A percentile compares a stretch with the other conserved stretches of the same genome.
These are phyloP conservation scores for Tillandsia leiboldiana DNA, from an alignment of 176 grass and related monocot genomes.

Conservation along the genomic window DNA sequence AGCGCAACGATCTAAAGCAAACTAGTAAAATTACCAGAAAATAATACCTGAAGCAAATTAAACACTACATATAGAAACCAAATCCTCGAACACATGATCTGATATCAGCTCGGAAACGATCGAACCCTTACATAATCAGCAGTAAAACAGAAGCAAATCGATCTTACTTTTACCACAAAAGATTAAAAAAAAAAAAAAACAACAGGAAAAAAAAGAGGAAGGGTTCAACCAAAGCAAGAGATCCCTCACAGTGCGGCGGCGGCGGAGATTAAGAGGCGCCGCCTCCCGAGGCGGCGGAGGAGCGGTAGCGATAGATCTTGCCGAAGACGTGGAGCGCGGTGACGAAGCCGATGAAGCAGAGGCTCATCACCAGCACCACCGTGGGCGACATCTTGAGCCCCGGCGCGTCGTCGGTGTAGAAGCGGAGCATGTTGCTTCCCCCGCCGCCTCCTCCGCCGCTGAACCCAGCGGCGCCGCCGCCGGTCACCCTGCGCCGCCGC, in stretches of 20 bases:
- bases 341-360: slow-evolving; percentile 32
- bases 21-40: no score
- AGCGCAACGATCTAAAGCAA: no score
- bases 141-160: no score
- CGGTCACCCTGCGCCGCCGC: slow-evolving; percentile 10
- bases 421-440: slow-evolving; percentile 25
- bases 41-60: background rate
- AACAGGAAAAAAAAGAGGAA: background rate
- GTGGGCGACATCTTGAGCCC: slow-evolving; percentile 26
- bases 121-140: background rate
- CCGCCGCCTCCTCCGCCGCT: background rate
- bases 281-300: slow-evolving; percentile 1
- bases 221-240: background rate
- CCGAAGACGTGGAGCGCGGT: slow-evolving; percentile 26
- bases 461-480: slow-evolving; percentile 15
- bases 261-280: no score
- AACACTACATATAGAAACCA: background rate
- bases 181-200: background rate
- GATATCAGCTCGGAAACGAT: background rate
- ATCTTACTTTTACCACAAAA: background rate
- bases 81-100: background rate
- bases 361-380: slow-evolving; percentile 26
- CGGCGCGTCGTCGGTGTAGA: slow-evolving; percentile 27
- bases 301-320: slow-evolving; percentile 21
- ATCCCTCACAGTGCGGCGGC: background rate